Conservation (phyloP, 2,329 filamentous ascomycete species). For the Cercospora berteroae region DNA sequence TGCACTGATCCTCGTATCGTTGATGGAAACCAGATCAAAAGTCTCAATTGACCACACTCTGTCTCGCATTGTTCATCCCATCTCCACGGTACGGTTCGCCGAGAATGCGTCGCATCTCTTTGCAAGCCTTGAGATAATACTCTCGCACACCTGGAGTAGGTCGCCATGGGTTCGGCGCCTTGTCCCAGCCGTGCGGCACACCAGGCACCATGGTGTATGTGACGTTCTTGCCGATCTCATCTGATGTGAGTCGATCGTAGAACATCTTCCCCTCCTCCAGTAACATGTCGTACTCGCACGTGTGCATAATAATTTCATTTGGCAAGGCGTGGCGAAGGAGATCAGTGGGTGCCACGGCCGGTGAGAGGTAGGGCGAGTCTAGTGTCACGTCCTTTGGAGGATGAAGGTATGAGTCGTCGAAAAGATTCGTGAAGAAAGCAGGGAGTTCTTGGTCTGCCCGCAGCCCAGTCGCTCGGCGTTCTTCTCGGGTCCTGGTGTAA, state of each 20-base stretch:
- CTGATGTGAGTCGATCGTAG: conserved; percentile 53
- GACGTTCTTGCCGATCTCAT: conserved; percentile 52
- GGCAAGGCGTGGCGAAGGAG: conserved; percentile 56
- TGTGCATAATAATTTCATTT: conserved; percentile 60
- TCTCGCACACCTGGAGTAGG: conserved; percentile 53
- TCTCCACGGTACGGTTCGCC: conserved; percentile 16
- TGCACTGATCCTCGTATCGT: not conserved
- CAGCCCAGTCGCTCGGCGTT: conserved; percentile 56
- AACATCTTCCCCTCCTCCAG: conserved; percentile 63
- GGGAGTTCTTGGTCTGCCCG: conserved; percentile 54
- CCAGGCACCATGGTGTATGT: conserved; percentile 58
- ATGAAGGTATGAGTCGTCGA: conserved; percentile 52
- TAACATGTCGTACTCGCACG: conserved; percentile 67
- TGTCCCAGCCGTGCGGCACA: conserved; percentile 66
- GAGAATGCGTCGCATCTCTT: conserved; percentile 50
- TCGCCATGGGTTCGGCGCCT: conserved; percentile 60
- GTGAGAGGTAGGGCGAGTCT: conserved; percentile 58
- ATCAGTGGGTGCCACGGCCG: conserved; percentile 54
- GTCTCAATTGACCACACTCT: conserved; percentile 21
- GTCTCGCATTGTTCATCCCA: conserved; percentile 13
- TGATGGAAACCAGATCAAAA: not conserved
- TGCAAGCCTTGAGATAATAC: conserved; percentile 56
- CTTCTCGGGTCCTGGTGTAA: conserved; percentile 59
- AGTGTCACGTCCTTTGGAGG: conserved; percentile 47
- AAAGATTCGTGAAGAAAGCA: conserved; percentile 52